Percentiles rank a stretch among this genome's conserved stretches.
These are phyloP conservation scores for Anthracocystis panici-leucophaei DNA, from an alignment of 1,284 basidiomycete species.

Conservation along the genomic window DNA sequence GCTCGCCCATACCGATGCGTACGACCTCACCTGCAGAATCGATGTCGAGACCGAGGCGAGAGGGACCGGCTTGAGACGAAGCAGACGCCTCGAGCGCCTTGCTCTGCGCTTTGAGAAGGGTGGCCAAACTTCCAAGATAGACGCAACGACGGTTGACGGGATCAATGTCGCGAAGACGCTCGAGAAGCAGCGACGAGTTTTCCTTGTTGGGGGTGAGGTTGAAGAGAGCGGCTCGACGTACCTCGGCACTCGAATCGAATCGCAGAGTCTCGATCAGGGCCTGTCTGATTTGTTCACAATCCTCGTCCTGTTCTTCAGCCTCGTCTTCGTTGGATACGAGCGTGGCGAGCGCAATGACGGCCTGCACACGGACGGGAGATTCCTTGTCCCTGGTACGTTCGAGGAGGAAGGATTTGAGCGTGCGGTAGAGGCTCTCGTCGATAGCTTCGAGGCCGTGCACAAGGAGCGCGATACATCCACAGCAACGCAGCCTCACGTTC, in stretches of 20 bases:
- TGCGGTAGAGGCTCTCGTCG: slow-evolving; percentile 84
- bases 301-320: slow-evolving; percentile 72
- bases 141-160: slow-evolving; percentile 83
- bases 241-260: slow-evolving; percentile 82
- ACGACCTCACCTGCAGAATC: slow-evolving; percentile 54
- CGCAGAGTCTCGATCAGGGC: slow-evolving; percentile 80
- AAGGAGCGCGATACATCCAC: slow-evolving; percentile 76
- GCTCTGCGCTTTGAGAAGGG: slow-evolving; percentile 42
- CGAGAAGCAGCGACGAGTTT: slow-evolving; percentile 77
- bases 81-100: slow-evolving; percentile 21
- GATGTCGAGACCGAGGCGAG: slow-evolving; percentile 55
- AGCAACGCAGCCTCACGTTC: slow-evolving; percentile 82
- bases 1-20: slow-evolving; percentile 83
- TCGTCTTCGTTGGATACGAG: slow-evolving; percentile 76
- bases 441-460: slow-evolving; percentile 41
- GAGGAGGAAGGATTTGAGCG: slow-evolving; percentile 79
- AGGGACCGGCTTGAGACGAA: slow-evolving; percentile 38
- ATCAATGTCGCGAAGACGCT: slow-evolving; percentile 87
- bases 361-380: slow-evolving; percentile 82
- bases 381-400: slow-evolving; percentile 89
- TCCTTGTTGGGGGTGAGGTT: slow-evolving; percentile 79
- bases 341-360: slow-evolving; percentile 85
- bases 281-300: slow-evolving; percentile 75
- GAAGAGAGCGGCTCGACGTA: slow-evolving; percentile 86
- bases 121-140: slow-evolving; percentile 74